Evolutionary conservation across 2,329 filamentous ascomycete genomes (phyloP).

Genomic region (Colletotrichum eremochloae): DNA sequence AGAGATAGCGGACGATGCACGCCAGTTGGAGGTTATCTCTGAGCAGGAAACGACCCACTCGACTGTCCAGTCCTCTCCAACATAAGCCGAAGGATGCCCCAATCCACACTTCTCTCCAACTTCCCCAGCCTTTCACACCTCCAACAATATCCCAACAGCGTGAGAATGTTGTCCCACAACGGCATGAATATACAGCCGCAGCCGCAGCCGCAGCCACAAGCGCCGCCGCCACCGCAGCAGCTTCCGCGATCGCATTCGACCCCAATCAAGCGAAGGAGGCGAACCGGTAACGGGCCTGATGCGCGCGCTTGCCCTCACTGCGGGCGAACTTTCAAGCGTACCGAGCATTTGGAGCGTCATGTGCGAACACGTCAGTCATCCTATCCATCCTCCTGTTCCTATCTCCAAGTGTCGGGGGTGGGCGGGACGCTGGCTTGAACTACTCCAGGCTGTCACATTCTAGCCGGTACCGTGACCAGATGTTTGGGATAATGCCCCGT

Average conservation of each 20-base stretch:
- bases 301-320: conserved; percentile 56
- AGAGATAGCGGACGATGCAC: conserved; percentile 22
- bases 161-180: conserved; percentile 38
- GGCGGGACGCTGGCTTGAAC: neutral
- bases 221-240: conserved; percentile 35
- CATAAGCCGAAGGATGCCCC: conserved; percentile 38
- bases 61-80: conserved; percentile 34
- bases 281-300: conserved; percentile 40
- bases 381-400: conserved; percentile 3
- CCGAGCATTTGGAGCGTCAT: conserved; percentile 61
- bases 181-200: conserved; percentile 24
- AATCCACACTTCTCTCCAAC: conserved; percentile 36
- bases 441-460: neutral
- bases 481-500: conserved; percentile 11
- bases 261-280: conserved; percentile 44
- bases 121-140: conserved; percentile 26
- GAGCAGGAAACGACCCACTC: conserved; percentile 14
- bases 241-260: conserved; percentile 38
- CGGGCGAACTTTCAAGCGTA: conserved; percentile 59
- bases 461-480: conserved; percentile 12
- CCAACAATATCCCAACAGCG: conserved; percentile 16
- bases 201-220: conserved; percentile 11
- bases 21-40: conserved; percentile 31
- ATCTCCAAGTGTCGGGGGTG: conserved; percentile 19
- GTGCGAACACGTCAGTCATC: conserved; percentile 58